Percentiles rank a stretch among this genome's conserved stretches.
Evolutionary conservation across 768 basidiomycete species (phyloP).

Genomic region (Fistulinella prunicolor): DNA sequence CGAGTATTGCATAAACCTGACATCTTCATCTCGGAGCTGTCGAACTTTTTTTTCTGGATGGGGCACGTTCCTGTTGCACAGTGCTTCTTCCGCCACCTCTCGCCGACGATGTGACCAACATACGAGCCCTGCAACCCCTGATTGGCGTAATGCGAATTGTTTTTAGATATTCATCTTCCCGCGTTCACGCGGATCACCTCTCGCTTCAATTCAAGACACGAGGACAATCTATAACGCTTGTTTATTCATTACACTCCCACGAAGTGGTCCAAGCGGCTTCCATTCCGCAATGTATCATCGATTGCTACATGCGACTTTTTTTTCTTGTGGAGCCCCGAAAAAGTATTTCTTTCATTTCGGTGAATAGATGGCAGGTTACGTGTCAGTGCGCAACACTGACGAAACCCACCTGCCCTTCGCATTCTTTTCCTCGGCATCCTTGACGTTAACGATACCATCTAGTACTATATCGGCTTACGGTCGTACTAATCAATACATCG

Average conservation of each 20-base stretch:
- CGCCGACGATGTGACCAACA: too few species aligned
- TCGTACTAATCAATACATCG: too few species aligned
- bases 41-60: too few species aligned
- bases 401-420: too few species aligned
- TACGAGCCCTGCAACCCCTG: constrained; percentile 10
- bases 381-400: too few species aligned
- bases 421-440: too few species aligned
- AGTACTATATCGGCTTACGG: too few species aligned
- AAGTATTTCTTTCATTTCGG: neutral
- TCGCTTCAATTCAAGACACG: constrained; percentile 21
- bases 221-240: constrained; percentile 31
- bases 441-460: too few species aligned
- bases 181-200: constrained; percentile 1
- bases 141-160: constrained; percentile 29
- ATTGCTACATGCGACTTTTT: constrained; percentile 49
- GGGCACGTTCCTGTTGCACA: too few species aligned
- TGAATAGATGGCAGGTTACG: neutral
- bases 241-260: constrained; percentile 50
- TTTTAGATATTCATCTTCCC: neutral
- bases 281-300: constrained; percentile 39
- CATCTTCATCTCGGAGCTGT: too few species aligned
- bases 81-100: too few species aligned
- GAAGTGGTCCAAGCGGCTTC: constrained; percentile 46
- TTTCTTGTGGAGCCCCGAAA: neutral
- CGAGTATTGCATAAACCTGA: too few species aligned